phyloP scores from a whole-genome alignment of 352 stramenopile species.

The Globisporangium abappressorium region DNA sequence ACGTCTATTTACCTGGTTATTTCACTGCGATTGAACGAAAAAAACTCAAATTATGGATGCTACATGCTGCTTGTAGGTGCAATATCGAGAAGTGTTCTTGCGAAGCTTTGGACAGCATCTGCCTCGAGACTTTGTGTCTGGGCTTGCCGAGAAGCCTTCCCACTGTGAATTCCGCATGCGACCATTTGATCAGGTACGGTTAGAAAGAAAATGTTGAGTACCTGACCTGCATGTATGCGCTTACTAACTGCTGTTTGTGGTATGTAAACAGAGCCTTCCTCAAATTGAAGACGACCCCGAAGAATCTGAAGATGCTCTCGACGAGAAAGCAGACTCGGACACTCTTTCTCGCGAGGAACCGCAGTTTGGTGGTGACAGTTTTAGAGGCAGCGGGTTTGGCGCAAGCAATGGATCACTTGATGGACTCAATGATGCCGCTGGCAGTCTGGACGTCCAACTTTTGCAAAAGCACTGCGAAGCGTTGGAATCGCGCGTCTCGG shows the following conservation, averaged over 20 bases:
- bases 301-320: conserved; percentile 22
- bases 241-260: neutral
- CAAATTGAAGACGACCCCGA: conserved; percentile 48
- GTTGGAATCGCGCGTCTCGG: conserved; percentile 54
- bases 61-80: conserved; percentile 28
- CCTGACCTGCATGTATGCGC: neutral
- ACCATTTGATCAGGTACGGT: conserved; percentile 66
- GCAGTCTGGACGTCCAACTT: conserved; percentile 39
- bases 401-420: conserved; percentile 25
- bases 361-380: conserved; percentile 16
- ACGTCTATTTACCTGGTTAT: neutral
- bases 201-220: neutral
- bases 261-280: conserved; percentile 45
- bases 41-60: neutral
- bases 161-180: conserved; percentile 88
- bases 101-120: conserved; percentile 76
- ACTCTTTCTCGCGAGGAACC: conserved; percentile 10
- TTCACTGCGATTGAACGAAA: neutral
- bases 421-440: conserved; percentile 17
- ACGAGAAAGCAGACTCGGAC: conserved; percentile 27
- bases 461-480: conserved; percentile 72
- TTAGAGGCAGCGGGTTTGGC: conserved; percentile 19
- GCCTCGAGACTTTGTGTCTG: conserved; percentile 76
- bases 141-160: conserved; percentile 82
- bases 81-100: conserved; percentile 74